Evolutionary conservation across 2,329 filamentous ascomycete species (phyloP).

Genomic region (Chalara sp.): DNA sequence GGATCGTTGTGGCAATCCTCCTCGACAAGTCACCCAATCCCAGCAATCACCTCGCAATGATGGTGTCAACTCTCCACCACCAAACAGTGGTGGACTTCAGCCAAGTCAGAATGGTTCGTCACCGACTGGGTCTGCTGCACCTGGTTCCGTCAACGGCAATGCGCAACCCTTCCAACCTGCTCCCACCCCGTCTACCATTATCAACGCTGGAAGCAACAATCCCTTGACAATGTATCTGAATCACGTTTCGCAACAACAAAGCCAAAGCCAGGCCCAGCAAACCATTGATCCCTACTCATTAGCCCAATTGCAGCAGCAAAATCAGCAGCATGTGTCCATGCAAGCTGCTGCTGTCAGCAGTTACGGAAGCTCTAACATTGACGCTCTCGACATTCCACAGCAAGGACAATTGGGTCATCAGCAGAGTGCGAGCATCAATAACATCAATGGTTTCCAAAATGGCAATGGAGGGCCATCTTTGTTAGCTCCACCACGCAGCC

Average conservation of each 20-base stretch:
- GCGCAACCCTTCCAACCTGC: slow-evolving; percentile 47
- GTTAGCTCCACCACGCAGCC: slow-evolving; percentile 62
- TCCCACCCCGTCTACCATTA: slow-evolving; percentile 63
- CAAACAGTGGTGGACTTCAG: slow-evolving; percentile 28
- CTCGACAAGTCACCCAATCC: slow-evolving; percentile 68
- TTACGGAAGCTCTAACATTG: slow-evolving; percentile 51
- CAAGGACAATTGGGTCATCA: slow-evolving; percentile 57
- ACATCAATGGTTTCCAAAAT: slow-evolving; percentile 46
- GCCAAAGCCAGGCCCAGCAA: slow-evolving; percentile 55
- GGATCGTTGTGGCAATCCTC: slow-evolving; percentile 93
- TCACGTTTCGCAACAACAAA: slow-evolving; percentile 68
- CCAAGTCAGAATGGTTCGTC: slow-evolving; percentile 26
- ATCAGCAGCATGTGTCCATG: slow-evolving; percentile 62
- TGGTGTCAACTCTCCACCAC: slow-evolving; percentile 48
- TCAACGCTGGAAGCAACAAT: slow-evolving; percentile 76
- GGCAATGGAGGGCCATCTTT: slow-evolving; percentile 55
- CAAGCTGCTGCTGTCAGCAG: slow-evolving; percentile 81
- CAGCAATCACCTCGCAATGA: slow-evolving; percentile 62
- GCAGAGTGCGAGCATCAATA: slow-evolving; percentile 59
- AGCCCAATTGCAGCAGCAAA: slow-evolving; percentile 48
- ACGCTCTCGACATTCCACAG: slow-evolving; percentile 51
- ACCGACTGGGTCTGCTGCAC: slow-evolving; percentile 34
- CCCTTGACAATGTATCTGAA: slow-evolving; percentile 90
- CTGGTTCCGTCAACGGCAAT: slow-evolving; percentile 36
- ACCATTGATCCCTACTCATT: slow-evolving; percentile 37